Conservation (phyloP, 192 early-diverging fungal species). For the Linnemannia zychae region DNA sequence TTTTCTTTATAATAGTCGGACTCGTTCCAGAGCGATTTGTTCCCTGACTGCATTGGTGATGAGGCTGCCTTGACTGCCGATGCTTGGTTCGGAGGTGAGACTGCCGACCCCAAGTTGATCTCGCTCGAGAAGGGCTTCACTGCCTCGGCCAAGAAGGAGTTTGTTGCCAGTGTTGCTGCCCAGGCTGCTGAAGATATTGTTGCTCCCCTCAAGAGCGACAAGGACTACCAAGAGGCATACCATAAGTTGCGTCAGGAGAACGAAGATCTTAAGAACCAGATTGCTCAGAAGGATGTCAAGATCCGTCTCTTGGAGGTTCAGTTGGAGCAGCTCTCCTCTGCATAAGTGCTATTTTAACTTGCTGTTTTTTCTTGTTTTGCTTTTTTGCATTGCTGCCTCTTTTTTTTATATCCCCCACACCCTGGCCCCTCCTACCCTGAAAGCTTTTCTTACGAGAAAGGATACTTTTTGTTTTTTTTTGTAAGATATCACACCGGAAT, state of each 20-base stretch:
- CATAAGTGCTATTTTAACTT: constrained; percentile 18
- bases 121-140: constrained; percentile 80
- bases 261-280: constrained; percentile 82
- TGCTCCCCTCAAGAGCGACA: constrained; percentile 51
- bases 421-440: not conserved
- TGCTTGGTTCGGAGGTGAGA: constrained; percentile 93
- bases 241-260: constrained; percentile 83
- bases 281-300: constrained; percentile 78
- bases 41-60: constrained; percentile 87
- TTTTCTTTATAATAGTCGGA: constrained; percentile 75
- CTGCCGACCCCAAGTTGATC: constrained; percentile 83
- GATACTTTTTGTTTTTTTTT: constrained; percentile 9
- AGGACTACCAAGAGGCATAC: constrained; percentile 81
- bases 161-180: constrained; percentile 77
- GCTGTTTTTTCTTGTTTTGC: not conserved
- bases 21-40: constrained; percentile 96
- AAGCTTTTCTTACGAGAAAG: constrained; percentile 7
- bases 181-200: constrained; percentile 57
- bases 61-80: constrained; percentile 89
- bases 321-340: constrained; percentile 66
- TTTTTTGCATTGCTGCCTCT: not conserved
- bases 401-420: not conserved
- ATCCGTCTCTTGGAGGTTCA: constrained; percentile 88
- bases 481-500: not conserved
- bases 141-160: constrained; percentile 77